Percentiles rank a stretch among this genome's conserved stretches.
These are phyloP conservation scores for Raffaelea arxii DNA, from an alignment of 2,329 filamentous ascomycete species.

Conservation along the genomic window DNA sequence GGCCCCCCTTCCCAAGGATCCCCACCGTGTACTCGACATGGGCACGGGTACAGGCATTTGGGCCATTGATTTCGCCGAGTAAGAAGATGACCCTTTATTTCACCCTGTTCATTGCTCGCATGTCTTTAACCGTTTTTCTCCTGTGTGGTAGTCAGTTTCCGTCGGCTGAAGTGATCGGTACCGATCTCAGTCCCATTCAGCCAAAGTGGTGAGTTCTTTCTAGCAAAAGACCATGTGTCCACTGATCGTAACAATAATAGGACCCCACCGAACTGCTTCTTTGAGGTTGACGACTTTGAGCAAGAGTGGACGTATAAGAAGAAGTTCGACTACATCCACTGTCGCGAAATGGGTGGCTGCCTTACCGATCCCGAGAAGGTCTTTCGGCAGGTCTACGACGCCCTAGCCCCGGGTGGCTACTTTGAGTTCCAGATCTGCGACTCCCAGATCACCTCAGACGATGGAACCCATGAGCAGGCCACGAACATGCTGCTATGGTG, in stretches of 20 bases:
- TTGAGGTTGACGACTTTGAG: constrained; percentile 54
- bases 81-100: too few relatives aligned
- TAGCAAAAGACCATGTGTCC: too few relatives aligned
- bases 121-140: too few relatives aligned
- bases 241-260: background rate
- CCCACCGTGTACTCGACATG: constrained; percentile 30
- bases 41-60: constrained; percentile 50
- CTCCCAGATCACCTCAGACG: constrained; percentile 14
- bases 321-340: constrained; percentile 45
- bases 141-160: constrained; percentile 1
- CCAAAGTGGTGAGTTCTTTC: constrained; percentile 28
- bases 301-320: constrained; percentile 2
- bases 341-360: constrained; percentile 36
- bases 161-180: constrained; percentile 46
- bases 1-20: constrained; percentile 31
- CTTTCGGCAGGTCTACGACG: constrained; percentile 13
- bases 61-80: constrained; percentile 52
- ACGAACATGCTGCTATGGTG: constrained; percentile 10
- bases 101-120: too few relatives aligned
- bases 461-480: constrained; percentile 10
- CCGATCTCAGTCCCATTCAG: constrained; percentile 58
- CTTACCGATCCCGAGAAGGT: constrained; percentile 40
- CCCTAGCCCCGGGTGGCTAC: constrained; percentile 40
- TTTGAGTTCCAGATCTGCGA: constrained; percentile 42
- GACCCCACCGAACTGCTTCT: constrained; percentile 58